Evolutionary conservation across 2,329 filamentous ascomycete species (phyloP).

Genomic region (Fusarium fujikuroi): DNA sequence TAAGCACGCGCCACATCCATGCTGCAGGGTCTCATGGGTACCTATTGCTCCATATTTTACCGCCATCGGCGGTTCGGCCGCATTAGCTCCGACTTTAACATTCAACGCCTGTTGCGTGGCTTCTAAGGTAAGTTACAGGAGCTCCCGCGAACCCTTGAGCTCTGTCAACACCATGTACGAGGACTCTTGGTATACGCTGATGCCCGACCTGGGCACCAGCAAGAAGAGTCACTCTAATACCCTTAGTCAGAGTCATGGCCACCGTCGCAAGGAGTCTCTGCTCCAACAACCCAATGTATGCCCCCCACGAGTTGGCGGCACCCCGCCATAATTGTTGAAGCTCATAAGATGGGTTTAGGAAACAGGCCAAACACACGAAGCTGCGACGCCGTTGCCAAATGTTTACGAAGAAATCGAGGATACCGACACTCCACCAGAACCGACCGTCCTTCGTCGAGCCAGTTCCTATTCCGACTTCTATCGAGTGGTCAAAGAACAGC

Average conservation of each 20-base stretch:
- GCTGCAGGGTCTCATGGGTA: conserved; percentile 18
- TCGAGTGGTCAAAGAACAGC: conserved; percentile 67
- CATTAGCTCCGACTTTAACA: conserved; percentile 42
- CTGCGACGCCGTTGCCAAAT: conserved; percentile 66
- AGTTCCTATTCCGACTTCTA: conserved; percentile 84
- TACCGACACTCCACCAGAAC: conserved; percentile 70
- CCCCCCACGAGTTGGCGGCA: conserved; percentile 2
- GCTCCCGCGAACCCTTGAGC: conserved; percentile 29
- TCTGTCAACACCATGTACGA: conserved; percentile 73
- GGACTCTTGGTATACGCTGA: conserved; percentile 85
- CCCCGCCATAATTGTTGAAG: conserved; percentile 34
- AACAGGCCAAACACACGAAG: conserved; percentile 61
- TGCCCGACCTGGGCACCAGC: conserved; percentile 69
- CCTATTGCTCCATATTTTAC: conserved; percentile 19
- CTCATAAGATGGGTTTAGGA: conserved; percentile 56
- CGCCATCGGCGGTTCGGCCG: conserved; percentile 47
- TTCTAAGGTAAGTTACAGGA: conserved; percentile 35
- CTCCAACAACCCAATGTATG: conserved; percentile 72
- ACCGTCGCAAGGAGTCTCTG: conserved; percentile 75
- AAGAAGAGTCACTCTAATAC: conserved; percentile 59
- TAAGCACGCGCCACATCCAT: conserved; percentile 28
- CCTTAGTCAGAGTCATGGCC: conserved; percentile 59
- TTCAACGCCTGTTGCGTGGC: conserved; percentile 46
- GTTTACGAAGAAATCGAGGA: conserved; percentile 67
- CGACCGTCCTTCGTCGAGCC: conserved; percentile 72